phyloP scores from a whole-genome alignment of 2,329 filamentous ascomycete genomes.

The Juglanconis sp. region DNA sequence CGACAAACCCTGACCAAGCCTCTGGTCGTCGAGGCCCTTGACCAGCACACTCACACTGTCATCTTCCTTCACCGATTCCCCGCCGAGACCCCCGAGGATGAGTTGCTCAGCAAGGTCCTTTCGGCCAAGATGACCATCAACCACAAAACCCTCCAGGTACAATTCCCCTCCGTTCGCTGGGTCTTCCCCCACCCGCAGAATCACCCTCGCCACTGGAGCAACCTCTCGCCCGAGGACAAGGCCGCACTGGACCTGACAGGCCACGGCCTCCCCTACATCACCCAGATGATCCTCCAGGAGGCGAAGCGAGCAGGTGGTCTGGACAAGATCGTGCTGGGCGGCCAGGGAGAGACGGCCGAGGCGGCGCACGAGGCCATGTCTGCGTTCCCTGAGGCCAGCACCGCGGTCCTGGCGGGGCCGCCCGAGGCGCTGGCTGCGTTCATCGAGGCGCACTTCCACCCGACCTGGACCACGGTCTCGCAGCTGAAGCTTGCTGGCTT shows the following conservation, averaged over 20 bases:
- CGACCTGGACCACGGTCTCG: not conserved
- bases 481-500: slow-evolving; percentile 18
- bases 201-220: slow-evolving; percentile 12
- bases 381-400: slow-evolving; percentile 13
- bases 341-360: slow-evolving; percentile 21
- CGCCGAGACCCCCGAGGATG: slow-evolving; percentile 9
- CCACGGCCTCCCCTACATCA: slow-evolving; percentile 18
- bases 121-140: slow-evolving; percentile 16
- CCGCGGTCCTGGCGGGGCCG: not conserved
- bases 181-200: slow-evolving; percentile 20
- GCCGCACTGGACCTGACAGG: slow-evolving; percentile 3
- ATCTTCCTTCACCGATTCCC: slow-evolving; percentile 22
- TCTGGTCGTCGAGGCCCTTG: slow-evolving; percentile 15
- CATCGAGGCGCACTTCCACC: not conserved
- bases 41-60: slow-evolving; percentile 21
- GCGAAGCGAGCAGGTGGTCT: slow-evolving; percentile 16
- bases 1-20: slow-evolving; percentile 11
- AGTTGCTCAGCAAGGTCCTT: slow-evolving; percentile 18
- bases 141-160: slow-evolving; percentile 14
- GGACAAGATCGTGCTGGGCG: slow-evolving; percentile 19
- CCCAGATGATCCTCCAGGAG: slow-evolving; percentile 21
- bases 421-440: not conserved
- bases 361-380: slow-evolving; percentile 21
- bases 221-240: slow-evolving; percentile 13
- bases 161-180: slow-evolving; percentile 21